Percentiles rank a stretch among this genome's conserved stretches.
Conservation (phyloP, 31 red algal species). For the Porphyra umbilicalis region DNA sequence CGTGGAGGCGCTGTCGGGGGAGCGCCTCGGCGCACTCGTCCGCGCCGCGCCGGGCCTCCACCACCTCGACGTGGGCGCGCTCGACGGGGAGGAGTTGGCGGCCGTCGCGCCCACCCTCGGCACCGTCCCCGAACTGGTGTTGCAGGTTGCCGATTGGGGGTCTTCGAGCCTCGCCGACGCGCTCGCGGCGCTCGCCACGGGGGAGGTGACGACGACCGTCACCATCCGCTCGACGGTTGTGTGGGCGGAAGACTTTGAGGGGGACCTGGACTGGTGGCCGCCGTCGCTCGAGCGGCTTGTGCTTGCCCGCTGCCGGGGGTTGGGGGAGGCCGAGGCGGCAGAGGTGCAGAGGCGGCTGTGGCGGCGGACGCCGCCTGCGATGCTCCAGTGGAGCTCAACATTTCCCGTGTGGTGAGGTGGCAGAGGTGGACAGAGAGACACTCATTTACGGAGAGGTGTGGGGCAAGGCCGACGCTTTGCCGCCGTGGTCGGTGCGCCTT, state of each 20-base stretch:
- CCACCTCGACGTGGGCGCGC: not conserved
- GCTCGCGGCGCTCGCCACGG: not conserved
- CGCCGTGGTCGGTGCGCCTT: too few relatives aligned
- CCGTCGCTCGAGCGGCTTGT: not conserved
- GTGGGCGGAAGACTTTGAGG: slow-evolving; percentile 1
- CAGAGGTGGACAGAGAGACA: too few relatives aligned
- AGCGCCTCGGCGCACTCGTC: not conserved
- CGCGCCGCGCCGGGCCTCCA: not conserved
- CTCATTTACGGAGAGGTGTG: too few relatives aligned
- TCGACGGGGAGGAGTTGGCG: not conserved
- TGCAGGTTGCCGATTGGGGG: not conserved
- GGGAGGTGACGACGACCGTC: not conserved
- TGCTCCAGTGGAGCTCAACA: not conserved
- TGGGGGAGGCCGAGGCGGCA: not conserved
- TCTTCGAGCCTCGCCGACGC: not conserved
- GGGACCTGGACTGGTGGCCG: not conserved
- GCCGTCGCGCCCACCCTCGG: not conserved
- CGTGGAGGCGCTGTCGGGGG: not conserved
- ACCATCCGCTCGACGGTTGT: not conserved
- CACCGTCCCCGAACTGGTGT: not conserved
- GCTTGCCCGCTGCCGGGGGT: not conserved
- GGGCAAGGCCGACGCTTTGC: too few relatives aligned
- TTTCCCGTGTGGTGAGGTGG: not conserved
- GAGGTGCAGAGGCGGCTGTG: not conserved
- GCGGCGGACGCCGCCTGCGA: not conserved